phyloP scores from a whole-genome alignment of 176 grass and related monocot species.

The Alopecurus myosuroides region DNA sequence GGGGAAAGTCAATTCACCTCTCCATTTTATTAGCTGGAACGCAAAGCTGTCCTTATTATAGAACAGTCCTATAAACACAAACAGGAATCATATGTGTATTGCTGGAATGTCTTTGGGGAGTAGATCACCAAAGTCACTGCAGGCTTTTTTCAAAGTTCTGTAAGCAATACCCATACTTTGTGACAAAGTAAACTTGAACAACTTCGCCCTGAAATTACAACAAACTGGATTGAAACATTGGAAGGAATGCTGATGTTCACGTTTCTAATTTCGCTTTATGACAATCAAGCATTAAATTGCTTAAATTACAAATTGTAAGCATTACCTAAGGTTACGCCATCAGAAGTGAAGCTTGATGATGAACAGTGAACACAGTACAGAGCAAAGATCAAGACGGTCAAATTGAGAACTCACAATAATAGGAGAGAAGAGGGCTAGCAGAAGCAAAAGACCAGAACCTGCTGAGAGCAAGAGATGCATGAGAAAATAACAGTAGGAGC shows the following conservation, averaged over 20 bases:
- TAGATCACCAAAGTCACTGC: constrained; percentile 42
- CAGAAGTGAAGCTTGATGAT: constrained; percentile 9
- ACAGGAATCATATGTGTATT: constrained; percentile 37
- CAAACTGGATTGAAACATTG: neutral
- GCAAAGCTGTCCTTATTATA: constrained; percentile 50
- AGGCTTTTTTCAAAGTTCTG: constrained; percentile 31
- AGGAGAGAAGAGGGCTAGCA: constrained; percentile 22
- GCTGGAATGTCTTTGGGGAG: constrained; percentile 33
- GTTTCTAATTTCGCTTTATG: neutral
- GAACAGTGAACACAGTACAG: neutral
- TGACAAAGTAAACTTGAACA: constrained; percentile 13
- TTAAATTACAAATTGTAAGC: neutral
- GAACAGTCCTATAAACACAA: constrained; percentile 40
- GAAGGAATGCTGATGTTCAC: neutral
- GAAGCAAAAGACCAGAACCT: constrained; percentile 35
- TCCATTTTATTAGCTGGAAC: constrained; percentile 60
- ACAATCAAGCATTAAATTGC: neutral
- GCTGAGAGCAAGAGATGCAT: neutral
- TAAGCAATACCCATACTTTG: constrained; percentile 54
- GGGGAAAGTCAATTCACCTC: constrained; percentile 31
- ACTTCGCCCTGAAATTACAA: constrained; percentile 25
- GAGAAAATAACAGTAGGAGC: neutral
- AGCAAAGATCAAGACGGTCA: neutral
- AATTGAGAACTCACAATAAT: neutral
- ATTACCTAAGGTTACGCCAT: constrained; percentile 41